phyloP scores from a whole-genome alignment of 2,329 filamentous ascomycete species.

The Penicillium sp. region DNA sequence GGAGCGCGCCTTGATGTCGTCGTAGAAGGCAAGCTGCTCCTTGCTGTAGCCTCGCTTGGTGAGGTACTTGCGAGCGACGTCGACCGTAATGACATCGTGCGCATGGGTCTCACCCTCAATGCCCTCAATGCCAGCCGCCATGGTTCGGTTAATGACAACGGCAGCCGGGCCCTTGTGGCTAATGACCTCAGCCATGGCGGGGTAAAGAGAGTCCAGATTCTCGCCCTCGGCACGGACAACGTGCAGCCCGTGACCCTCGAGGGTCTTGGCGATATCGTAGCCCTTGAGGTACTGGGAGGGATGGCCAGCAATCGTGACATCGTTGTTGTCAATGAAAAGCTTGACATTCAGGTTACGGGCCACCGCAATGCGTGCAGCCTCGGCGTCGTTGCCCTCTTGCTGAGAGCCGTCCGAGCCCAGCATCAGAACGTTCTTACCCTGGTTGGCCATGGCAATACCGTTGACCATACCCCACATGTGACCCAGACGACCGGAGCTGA shows the following conservation, averaged over 20 bases:
- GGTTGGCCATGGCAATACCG: conserved; percentile 34
- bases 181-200: conserved; percentile 27
- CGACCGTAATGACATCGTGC: conserved; percentile 36
- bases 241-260: conserved; percentile 34
- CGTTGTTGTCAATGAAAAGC: conserved; percentile 38
- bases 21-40: conserved; percentile 31
- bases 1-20: conserved; percentile 27
- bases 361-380: conserved; percentile 36
- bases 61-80: conserved; percentile 33
- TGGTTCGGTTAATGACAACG: conserved; percentile 27
- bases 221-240: conserved; percentile 34
- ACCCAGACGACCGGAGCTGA: conserved; percentile 37
- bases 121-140: conserved; percentile 34
- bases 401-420: conserved; percentile 39
- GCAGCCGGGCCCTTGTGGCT: conserved; percentile 31
- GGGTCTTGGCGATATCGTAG: conserved; percentile 28
- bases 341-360: conserved; percentile 35
- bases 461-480: conserved; percentile 39
- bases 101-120: conserved; percentile 33
- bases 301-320: conserved; percentile 39
- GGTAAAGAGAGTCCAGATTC: conserved; percentile 33
- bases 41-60: conserved; percentile 32
- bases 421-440: conserved; percentile 32
- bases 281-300: conserved; percentile 37
- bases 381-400: conserved; percentile 39